A percentile compares a stretch with the other conserved stretches of the same genome.
Conservation (phyloP, 2,329 filamentous ascomycete genomes). For the Exserohilum turcica region DNA sequence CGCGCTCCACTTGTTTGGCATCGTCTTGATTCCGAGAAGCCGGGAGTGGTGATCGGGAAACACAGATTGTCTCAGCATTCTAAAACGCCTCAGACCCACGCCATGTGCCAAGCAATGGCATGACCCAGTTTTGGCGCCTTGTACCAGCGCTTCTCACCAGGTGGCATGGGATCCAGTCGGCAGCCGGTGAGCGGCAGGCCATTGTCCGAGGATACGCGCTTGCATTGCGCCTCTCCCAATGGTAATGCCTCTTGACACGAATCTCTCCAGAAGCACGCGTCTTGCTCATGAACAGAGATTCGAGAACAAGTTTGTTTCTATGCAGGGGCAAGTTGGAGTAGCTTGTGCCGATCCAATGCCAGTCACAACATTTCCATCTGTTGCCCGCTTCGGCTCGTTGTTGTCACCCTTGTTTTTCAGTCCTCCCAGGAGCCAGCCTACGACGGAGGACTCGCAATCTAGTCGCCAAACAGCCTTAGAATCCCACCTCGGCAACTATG, state of each 20-base stretch:
- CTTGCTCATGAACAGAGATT: too few relatives aligned
- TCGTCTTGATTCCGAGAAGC: background rate
- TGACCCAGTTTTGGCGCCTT: constrained; percentile 6
- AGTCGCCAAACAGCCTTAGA: background rate
- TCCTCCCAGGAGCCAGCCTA: background rate
- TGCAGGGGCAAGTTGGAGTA: background rate
- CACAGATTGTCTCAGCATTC: constrained; percentile 16
- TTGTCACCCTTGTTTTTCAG: background rate
- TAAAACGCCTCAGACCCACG: constrained; percentile 9
- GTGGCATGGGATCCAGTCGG: background rate
- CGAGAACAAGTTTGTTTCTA: background rate
- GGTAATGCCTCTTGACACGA: too few relatives aligned
- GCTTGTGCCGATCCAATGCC: background rate
- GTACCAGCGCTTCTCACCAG: constrained; percentile 5
- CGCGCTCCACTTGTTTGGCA: background rate
- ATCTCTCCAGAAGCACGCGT: background rate
- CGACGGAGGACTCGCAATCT: background rate
- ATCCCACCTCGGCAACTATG: background rate
- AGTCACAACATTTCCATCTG: background rate
- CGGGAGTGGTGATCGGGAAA: background rate
- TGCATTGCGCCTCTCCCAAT: too few relatives aligned
- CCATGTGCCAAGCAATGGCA: constrained; percentile 10
- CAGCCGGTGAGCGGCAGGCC: background rate
- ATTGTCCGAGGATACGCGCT: too few relatives aligned
- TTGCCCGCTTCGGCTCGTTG: background rate